Percentiles rank a stretch among this genome's conserved stretches.
phyloP scores from a whole-genome alignment of 2,329 filamentous ascomycete genomes.

The Trichoderma oligosporum region DNA sequence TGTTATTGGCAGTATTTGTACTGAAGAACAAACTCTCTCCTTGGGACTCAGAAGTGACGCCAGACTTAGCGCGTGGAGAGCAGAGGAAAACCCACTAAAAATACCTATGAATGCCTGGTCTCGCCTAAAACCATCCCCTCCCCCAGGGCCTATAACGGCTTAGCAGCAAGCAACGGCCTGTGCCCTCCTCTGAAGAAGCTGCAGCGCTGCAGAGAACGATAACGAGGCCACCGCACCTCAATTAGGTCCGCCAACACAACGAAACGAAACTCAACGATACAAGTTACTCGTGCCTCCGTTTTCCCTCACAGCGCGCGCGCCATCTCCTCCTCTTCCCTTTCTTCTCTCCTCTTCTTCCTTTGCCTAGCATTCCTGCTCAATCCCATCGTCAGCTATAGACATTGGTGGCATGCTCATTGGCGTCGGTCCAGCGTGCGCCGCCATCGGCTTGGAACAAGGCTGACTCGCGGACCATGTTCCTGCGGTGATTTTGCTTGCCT shows the following conservation, averaged over 20 bases:
- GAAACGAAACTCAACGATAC: slow-evolving; percentile 15
- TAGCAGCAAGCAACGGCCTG: slow-evolving; percentile 1
- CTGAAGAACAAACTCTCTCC: no score
- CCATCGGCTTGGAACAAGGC: slow-evolving; percentile 31
- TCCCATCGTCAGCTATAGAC: neutral
- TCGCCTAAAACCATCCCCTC: slow-evolving; percentile 18
- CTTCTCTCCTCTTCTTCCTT: neutral
- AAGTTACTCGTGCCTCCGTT: neutral
- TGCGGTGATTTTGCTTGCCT: slow-evolving; percentile 34
- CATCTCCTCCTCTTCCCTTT: neutral
- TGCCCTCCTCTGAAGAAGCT: slow-evolving; percentile 15
- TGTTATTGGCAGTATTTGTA: no score
- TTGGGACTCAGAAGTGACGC: no score
- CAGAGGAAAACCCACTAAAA: neutral
- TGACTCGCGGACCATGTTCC: slow-evolving; percentile 34
- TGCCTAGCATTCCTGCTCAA: no score
- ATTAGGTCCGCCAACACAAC: slow-evolving; percentile 8
- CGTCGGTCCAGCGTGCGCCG: slow-evolving; percentile 20
- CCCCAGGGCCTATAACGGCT: slow-evolving; percentile 11
- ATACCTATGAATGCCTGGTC: neutral
- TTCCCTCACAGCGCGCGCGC: neutral
- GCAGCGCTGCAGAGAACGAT: neutral
- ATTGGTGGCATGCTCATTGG: slow-evolving; percentile 24
- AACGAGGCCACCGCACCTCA: slow-evolving; percentile 1
- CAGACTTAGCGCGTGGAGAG: neutral